Evolutionary conservation across 176 grass and related monocot genomes (phyloP).

Genomic region (Dactylis glomerata): DNA sequence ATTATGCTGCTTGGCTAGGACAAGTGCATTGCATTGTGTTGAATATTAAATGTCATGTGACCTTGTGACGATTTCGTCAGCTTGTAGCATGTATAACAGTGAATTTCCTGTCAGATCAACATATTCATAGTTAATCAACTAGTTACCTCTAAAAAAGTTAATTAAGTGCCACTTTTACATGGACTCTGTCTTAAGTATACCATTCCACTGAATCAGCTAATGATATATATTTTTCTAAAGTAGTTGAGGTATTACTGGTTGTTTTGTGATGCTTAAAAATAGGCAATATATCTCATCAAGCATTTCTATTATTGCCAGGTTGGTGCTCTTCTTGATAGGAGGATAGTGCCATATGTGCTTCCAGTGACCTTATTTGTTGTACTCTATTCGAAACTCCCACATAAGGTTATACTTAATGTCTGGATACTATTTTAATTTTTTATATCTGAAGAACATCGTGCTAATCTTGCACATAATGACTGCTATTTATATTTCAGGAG

Average conservation of each 20-base stretch:
- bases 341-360: slow-evolving; percentile 68
- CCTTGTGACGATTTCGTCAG: neutral
- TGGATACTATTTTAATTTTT: slow-evolving; percentile 1
- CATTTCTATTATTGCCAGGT: slow-evolving; percentile 55
- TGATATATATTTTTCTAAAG: neutral
- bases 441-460: neutral
- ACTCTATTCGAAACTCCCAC: slow-evolving; percentile 97
- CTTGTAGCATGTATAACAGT: neutral
- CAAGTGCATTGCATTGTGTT: neutral
- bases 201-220: neutral
- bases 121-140: neutral
- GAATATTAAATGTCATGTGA: neutral
- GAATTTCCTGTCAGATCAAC: neutral
- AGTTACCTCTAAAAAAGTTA: neutral
- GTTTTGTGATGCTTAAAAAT: slow-evolving; percentile 11
- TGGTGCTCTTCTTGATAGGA: slow-evolving; percentile 80
- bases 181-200: neutral
- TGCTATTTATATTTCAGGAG: slow-evolving; percentile 56
- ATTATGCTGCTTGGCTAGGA: neutral
- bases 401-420: slow-evolving; percentile 62
- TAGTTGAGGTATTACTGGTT: neutral
- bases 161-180: neutral
- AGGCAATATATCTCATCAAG: neutral
- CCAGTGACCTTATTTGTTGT: slow-evolving; percentile 89
- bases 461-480: neutral